Conservation (phyloP, 2,329 filamentous ascomycete species). For the Cladosporium sp. region DNA sequence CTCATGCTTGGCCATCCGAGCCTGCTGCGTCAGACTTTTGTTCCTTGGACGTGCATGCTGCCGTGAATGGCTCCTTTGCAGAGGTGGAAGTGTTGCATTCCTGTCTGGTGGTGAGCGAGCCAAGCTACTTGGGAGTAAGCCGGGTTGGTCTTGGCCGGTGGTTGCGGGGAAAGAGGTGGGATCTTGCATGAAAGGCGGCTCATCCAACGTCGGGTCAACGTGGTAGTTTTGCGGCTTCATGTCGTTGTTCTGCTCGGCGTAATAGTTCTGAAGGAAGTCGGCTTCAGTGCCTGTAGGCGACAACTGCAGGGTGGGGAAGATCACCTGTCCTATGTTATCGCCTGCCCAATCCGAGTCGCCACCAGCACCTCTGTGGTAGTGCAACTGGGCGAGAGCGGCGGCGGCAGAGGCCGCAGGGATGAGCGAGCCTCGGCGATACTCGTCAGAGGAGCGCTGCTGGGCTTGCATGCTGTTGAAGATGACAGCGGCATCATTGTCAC, state of each 20-base stretch:
- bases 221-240: constrained; percentile 26
- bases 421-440: constrained; percentile 58
- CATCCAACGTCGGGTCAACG: constrained; percentile 50
- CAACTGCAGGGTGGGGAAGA: constrained; percentile 28
- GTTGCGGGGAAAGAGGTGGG: constrained; percentile 42
- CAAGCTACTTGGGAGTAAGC: constrained; percentile 76
- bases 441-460: constrained; percentile 63
- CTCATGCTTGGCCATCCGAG: constrained; percentile 70
- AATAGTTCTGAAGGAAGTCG: constrained; percentile 33
- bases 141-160: constrained; percentile 51
- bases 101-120: constrained; percentile 76
- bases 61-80: constrained; percentile 59
- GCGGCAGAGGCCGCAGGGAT: constrained; percentile 70
- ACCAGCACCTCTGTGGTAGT: constrained; percentile 62
- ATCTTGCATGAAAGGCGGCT: constrained; percentile 43
- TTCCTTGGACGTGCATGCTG: constrained; percentile 72
- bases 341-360: constrained; percentile 68
- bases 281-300: constrained; percentile 32
- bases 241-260: constrained; percentile 37
- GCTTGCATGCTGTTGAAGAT: constrained; percentile 50
- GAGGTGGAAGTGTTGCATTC: constrained; percentile 79
- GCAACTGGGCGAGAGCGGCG: constrained; percentile 78
- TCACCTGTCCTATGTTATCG: constrained; percentile 29
- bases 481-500: constrained; percentile 53
- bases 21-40: constrained; percentile 76